Conservation (phyloP, 768 basidiomycete genomes). For the Mycena chlorophos region DNA sequence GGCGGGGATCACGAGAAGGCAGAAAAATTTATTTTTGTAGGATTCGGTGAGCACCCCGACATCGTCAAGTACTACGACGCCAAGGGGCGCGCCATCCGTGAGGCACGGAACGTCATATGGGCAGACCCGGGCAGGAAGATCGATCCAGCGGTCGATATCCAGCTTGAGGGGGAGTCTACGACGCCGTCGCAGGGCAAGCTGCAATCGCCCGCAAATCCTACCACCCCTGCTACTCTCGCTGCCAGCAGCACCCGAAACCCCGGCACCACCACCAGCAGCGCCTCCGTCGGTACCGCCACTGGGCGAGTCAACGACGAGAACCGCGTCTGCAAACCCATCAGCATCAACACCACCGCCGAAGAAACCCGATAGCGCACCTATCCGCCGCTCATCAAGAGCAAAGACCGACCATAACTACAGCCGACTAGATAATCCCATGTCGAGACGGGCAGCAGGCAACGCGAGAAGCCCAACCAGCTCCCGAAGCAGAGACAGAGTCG, state of each 20-base stretch:
- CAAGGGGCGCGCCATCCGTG: constrained; percentile 1
- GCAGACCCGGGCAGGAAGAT: constrained; percentile 2
- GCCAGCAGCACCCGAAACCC: no score
- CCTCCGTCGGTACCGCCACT: no score
- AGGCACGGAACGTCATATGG: constrained; percentile 12
- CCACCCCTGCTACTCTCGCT: background rate
- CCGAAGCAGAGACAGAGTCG: no score
- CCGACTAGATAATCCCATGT: constrained; percentile 15
- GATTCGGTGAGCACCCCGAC: constrained; percentile 9
- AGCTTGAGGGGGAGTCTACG: constrained; percentile 18
- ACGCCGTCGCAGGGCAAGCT: constrained; percentile 12
- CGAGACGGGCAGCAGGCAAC: background rate
- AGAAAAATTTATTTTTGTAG: constrained; percentile 16
- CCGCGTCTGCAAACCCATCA: no score
- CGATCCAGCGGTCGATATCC: constrained; percentile 11
- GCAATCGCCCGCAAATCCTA: constrained; percentile 12
- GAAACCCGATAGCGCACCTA: background rate
- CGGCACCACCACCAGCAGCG: no score
- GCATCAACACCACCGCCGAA: no score
- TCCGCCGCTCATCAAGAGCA: background rate
- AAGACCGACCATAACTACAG: constrained; percentile 1
- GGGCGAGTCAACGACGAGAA: no score
- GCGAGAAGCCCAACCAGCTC: background rate
- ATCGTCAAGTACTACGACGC: constrained; percentile 19
- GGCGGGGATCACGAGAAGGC: constrained; percentile 13